Percentiles rank a stretch among this genome's conserved stretches.
These are phyloP conservation scores for Arxiozyma telluris DNA, from an alignment of 1,139 yeast species.

Conservation along the genomic window DNA sequence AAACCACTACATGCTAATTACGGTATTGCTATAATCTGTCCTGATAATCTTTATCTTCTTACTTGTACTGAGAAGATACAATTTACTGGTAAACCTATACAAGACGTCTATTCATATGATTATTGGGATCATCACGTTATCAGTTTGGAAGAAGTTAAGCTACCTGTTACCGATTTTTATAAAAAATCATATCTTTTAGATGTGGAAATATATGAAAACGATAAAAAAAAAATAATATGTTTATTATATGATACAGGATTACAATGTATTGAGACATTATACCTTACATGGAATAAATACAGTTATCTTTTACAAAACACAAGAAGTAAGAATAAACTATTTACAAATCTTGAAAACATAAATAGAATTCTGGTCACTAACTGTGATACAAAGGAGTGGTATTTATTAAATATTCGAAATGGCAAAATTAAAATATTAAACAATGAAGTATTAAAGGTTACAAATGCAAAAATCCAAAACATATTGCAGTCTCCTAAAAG, in stretches of 20 bases:
- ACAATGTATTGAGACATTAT: conserved; percentile 14
- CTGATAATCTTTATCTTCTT: neutral
- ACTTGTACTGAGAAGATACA: neutral
- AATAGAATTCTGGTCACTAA: conserved; percentile 23
- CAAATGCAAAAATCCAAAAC: conserved; percentile 6
- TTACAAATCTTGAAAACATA: conserved; percentile 17
- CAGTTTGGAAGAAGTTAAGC: neutral
- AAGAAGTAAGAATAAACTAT: conserved; percentile 17
- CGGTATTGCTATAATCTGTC: neutral
- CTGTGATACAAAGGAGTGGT: conserved; percentile 18
- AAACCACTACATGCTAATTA: neutral
- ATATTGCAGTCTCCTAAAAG: conserved; percentile 10
- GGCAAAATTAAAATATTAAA: conserved; percentile 18
- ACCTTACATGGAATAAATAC: conserved; percentile 17
- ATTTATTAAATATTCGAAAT: conserved; percentile 21
- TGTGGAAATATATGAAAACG: conserved; percentile 2
- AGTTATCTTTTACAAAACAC: conserved; percentile 21
- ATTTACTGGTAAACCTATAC: neutral
- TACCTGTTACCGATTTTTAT: neutral
- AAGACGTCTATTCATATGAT: neutral
- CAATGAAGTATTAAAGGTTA: neutral
- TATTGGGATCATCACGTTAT: neutral
- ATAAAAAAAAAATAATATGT: conserved; percentile 8
- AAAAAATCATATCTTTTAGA: neutral
- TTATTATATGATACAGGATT: conserved; percentile 19